Evolutionary conservation across 352 stramenopile species (phyloP), one percentile per base, ranked within the genome.

Genomic region (Phytophthora megakarya): DNA sequence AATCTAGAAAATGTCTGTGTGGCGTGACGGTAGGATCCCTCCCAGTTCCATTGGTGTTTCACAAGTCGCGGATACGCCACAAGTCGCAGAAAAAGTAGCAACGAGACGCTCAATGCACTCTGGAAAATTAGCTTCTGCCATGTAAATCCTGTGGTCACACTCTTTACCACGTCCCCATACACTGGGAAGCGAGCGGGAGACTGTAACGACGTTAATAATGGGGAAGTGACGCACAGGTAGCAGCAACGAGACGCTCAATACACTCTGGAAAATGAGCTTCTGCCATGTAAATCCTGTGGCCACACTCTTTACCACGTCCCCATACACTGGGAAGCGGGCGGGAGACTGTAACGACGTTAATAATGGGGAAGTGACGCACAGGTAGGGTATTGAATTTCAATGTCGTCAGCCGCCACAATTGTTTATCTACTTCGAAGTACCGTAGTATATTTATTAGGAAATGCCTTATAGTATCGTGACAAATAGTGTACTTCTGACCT

Each of bases 41-140:
- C 44, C 78, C 80, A 87, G 54, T 87, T 88, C 76, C 78, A 89
- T 18, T 61, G 53, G 26, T 38, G 64, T 49, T 86, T 66, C 28
- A 80, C 44, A 3, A 75, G 68, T 40, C 57, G 50, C 8, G 57
- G 69, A 23, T 84, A 87, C 25, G 67, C 67, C 16, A 84, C 67
- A 16, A 80, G 35, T 0, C 80, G 73, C n/a, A 89, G 47, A 11
- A 84, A 50, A 15, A 67, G 16, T 6, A 83, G 6, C 38, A 81
- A 2, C 3, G 57, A 16, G 0, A 50, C 19, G 13, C 28, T 55
- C 4, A 84, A 11, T 1, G 44, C 13, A 15, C 30, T 47, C 46
- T 87, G 77, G 26, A 87, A 70, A 1, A 76, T 18, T 2, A 75
- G 0, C n/a, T 85, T 83, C 32, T 60, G 42, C 57, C 55, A 61